Conservation (phyloP, 495 filamentous ascomycete genomes). For the Chaetomium tenue region DNA sequence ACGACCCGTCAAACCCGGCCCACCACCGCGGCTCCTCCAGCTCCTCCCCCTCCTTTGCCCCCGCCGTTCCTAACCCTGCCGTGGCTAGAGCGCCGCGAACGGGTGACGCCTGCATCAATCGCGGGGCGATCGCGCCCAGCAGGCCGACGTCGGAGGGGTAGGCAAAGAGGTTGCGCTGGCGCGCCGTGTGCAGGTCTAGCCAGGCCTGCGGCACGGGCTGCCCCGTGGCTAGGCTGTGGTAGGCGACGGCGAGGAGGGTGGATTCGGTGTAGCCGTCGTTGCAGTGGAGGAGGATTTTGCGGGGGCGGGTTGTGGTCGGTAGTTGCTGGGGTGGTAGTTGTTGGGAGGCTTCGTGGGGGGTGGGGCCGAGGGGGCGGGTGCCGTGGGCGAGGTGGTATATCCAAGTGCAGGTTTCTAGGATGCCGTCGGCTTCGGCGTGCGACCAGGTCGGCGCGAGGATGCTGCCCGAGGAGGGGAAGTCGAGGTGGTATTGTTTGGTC, state of each 20-base stretch:
- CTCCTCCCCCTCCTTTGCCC: background rate
- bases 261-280: conserved; percentile 95
- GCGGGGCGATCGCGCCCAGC: conserved; percentile 68
- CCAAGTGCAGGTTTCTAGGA: conserved; percentile 85
- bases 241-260: conserved; percentile 80
- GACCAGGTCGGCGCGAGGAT: conserved; percentile 79
- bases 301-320: conserved; percentile 40
- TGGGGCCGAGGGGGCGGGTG: conserved; percentile 37
- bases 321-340: conserved; percentile 23
- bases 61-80: background rate
- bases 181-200: conserved; percentile 76
- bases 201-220: conserved; percentile 78
- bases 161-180: conserved; percentile 90
- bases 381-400: conserved; percentile 75
- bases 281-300: conserved; percentile 85
- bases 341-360: conserved; percentile 31
- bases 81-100: too few species aligned
- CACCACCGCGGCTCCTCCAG: conserved; percentile 66
- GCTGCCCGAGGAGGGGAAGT: conserved; percentile 91
- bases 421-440: conserved; percentile 72
- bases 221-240: conserved; percentile 85
- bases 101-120: conserved; percentile 61
- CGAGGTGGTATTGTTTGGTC: conserved; percentile 53
- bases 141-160: conserved; percentile 87
- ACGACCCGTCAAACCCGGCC: conserved; percentile 77